Conservation (phyloP, 1,284 basidiomycete genomes). For the Microbotryomycetes sp. region DNA sequence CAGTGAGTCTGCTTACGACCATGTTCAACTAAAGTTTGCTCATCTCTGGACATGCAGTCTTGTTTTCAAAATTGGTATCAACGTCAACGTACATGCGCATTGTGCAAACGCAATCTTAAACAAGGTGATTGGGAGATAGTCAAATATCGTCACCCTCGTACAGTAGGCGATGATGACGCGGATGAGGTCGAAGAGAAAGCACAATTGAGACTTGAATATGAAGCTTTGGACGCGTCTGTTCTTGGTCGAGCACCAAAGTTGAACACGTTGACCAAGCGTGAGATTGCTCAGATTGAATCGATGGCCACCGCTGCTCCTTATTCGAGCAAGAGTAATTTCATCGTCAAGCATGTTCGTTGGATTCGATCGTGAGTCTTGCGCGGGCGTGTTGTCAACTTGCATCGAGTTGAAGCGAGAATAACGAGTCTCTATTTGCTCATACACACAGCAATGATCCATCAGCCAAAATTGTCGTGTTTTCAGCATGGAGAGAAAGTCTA, state of each 20-base stretch:
- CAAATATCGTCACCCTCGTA: slow-evolving; percentile 2
- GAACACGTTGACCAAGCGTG: neutral
- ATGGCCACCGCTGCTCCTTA: slow-evolving; percentile 22
- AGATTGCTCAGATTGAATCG: slow-evolving; percentile 9
- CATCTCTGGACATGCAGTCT: neutral
- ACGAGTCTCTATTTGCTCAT: no score
- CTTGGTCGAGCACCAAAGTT: slow-evolving; percentile 6
- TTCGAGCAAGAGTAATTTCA: slow-evolving; percentile 28
- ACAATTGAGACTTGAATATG: slow-evolving; percentile 9
- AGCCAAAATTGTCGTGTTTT: slow-evolving; percentile 36
- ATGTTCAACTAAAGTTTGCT: no score
- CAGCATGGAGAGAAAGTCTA: slow-evolving; percentile 30
- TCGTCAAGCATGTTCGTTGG: slow-evolving; percentile 31
- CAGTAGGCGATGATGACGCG: neutral
- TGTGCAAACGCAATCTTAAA: slow-evolving; percentile 19
- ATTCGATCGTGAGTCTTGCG: slow-evolving; percentile 14
- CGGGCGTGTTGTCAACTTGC: no score
- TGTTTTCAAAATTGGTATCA: slow-evolving; percentile 2
- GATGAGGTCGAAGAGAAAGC: neutral
- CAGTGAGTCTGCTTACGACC: neutral
- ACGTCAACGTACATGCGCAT: slow-evolving; percentile 7
- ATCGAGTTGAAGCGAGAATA: no score
- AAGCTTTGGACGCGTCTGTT: slow-evolving; percentile 8
- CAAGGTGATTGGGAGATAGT: slow-evolving; percentile 12
- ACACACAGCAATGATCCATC: slow-evolving; percentile 13